Evolutionary conservation across 2,329 filamentous ascomycete genomes (phyloP).

Genomic region (Neofusicoccum laricinum): DNA sequence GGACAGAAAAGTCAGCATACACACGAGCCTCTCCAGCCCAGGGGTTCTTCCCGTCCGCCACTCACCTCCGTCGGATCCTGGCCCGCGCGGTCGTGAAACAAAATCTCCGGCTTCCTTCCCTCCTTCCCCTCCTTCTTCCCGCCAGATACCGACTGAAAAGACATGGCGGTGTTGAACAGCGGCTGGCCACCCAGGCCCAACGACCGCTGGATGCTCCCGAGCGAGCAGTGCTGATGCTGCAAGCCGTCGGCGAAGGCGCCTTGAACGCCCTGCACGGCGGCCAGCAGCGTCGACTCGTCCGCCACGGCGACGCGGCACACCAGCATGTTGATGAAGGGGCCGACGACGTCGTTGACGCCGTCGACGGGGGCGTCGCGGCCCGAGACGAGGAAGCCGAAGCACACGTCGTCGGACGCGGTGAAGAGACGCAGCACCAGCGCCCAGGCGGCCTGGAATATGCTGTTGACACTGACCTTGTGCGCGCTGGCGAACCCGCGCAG

Average conservation of each 20-base stretch:
- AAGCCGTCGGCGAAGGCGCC: not conserved
- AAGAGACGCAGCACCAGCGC: slow-evolving; percentile 28
- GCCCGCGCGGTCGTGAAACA: not conserved
- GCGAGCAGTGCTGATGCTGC: slow-evolving; percentile 26
- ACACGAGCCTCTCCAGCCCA: no score
- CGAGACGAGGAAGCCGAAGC: slow-evolving; percentile 34
- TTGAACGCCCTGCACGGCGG: slow-evolving; percentile 18
- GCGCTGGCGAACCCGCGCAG: slow-evolving; percentile 38
- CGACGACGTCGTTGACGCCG: slow-evolving; percentile 34
- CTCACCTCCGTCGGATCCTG: no score
- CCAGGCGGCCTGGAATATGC: slow-evolving; percentile 41
- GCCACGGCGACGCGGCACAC: slow-evolving; percentile 37
- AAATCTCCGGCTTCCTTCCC: slow-evolving; percentile 37
- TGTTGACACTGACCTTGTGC: slow-evolving; percentile 47
- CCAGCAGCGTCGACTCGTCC: slow-evolving; percentile 24
- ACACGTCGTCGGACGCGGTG: slow-evolving; percentile 27
- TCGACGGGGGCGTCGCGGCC: slow-evolving; percentile 35
- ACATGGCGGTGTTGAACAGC: slow-evolving; percentile 51
- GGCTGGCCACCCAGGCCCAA: slow-evolving; percentile 52
- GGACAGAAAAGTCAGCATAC: no score
- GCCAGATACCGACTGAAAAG: slow-evolving; percentile 42
- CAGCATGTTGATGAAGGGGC: slow-evolving; percentile 39
- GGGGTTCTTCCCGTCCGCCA: no score
- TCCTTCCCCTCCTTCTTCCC: no score
- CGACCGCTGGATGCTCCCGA: slow-evolving; percentile 27